Conservation (phyloP, 768 basidiomycete species). For the Russula brevipes region DNA sequence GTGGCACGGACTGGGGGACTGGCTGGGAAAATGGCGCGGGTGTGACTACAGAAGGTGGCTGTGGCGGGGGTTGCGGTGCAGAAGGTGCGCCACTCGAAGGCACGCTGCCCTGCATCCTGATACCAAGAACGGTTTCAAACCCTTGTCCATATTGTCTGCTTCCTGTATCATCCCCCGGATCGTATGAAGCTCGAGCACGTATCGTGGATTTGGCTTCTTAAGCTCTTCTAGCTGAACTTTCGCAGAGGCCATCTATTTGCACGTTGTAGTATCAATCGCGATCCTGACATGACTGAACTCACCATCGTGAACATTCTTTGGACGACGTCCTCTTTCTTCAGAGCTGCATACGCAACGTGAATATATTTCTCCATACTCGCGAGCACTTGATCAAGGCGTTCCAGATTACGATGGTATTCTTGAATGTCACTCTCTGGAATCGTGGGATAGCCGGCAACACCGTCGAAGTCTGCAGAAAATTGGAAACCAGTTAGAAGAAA, state of each 20-base stretch:
- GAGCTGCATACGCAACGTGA: neutral
- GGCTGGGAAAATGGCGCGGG: neutral
- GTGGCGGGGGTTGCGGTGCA: constrained; percentile 6
- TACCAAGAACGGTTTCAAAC: constrained; percentile 5
- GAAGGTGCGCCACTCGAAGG: neutral
- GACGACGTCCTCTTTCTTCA: constrained; percentile 5
- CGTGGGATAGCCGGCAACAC: neutral
- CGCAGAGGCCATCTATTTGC: constrained; percentile 13
- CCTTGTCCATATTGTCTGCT: constrained; percentile 22
- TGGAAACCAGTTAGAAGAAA: neutral
- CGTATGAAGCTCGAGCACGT: constrained; percentile 22
- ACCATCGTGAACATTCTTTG: constrained; percentile 15
- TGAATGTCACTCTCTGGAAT: constrained; percentile 7
- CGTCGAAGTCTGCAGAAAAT: neutral
- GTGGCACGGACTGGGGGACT: neutral
- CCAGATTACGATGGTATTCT: constrained; percentile 19
- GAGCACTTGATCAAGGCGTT: constrained; percentile 17
- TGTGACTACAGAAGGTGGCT: constrained; percentile 3
- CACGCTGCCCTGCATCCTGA: neutral
- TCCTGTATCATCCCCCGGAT: constrained; percentile 25
- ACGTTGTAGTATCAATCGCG: neutral
- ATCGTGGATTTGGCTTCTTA: constrained; percentile 16
- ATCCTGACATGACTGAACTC: neutral
- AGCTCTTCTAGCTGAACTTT: constrained; percentile 19
- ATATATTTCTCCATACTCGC: constrained; percentile 12